Evolutionary conservation across 2,329 filamentous ascomycete genomes (phyloP).

Genomic region (Dactylellina sp.): DNA sequence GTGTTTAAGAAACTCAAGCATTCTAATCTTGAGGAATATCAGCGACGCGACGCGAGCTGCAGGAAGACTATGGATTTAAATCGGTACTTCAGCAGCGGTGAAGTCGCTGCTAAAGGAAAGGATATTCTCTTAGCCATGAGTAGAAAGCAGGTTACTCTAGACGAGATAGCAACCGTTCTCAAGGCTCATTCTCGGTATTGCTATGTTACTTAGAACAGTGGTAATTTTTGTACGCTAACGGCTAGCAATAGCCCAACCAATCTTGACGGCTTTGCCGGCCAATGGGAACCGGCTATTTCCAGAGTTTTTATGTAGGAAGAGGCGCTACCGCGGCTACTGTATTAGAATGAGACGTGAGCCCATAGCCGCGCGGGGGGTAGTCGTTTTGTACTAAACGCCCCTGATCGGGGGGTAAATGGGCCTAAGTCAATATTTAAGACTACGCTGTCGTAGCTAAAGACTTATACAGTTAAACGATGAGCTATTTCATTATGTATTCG

Average conservation of each 20-base stretch:
- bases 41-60: conserved; percentile 13
- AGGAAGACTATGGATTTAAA: conserved; percentile 14
- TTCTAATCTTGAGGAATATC: background rate
- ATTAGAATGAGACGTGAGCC: background rate
- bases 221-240: conserved; percentile 16
- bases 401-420: too few relatives aligned
- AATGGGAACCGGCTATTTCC: background rate
- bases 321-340: background rate
- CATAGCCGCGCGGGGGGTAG: too few relatives aligned
- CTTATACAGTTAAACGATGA: too few relatives aligned
- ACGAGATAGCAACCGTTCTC: background rate
- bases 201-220: conserved; percentile 19
- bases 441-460: too few relatives aligned
- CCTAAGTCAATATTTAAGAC: too few relatives aligned
- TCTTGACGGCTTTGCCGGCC: background rate
- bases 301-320: background rate
- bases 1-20: conserved; percentile 1
- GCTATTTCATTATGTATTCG: too few relatives aligned
- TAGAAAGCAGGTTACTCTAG: background rate
- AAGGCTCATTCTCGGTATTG: conserved; percentile 4
- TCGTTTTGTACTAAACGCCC: too few relatives aligned
- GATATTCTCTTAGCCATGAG: background rate
- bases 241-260: conserved; percentile 11
- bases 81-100: conserved; percentile 8
- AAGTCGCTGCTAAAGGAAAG: conserved; percentile 1